phyloP scores from a whole-genome alignment of 2,329 filamentous ascomycete species.

The Hirsutella minnesotensis region DNA sequence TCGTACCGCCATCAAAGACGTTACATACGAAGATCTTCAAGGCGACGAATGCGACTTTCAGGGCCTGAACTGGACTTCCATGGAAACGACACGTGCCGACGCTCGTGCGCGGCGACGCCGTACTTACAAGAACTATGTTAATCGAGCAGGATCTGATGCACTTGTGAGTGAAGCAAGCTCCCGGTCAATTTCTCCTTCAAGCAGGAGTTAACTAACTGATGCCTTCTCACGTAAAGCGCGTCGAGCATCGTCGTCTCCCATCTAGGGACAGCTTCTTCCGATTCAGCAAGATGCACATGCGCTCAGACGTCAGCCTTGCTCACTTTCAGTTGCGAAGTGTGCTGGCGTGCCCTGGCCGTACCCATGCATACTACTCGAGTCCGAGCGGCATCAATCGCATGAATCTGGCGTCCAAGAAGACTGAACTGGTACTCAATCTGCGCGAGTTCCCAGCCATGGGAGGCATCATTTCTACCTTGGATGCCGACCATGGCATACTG shows the following conservation, averaged over 20 bases:
- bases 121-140: conserved; percentile 48
- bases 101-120: conserved; percentile 34
- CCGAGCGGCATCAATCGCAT: conserved; percentile 36
- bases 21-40: conserved; percentile 34
- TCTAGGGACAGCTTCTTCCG: conserved; percentile 40
- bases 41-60: conserved; percentile 47
- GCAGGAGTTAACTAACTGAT: not conserved
- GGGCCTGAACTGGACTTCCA: conserved; percentile 42
- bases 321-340: conserved; percentile 58
- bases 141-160: conserved; percentile 32
- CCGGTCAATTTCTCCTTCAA: not conserved
- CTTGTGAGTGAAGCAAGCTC: conserved; percentile 35
- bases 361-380: conserved; percentile 45
- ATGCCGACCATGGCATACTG: conserved; percentile 40
- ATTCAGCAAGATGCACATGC: conserved; percentile 45
- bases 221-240: not conserved
- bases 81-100: conserved; percentile 36
- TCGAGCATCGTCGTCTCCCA: conserved; percentile 17
- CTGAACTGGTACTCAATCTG: conserved; percentile 33
- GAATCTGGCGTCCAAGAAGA: conserved; percentile 35
- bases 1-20: conserved; percentile 8
- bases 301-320: conserved; percentile 39
- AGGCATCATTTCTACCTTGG: conserved; percentile 36
- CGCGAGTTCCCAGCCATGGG: conserved; percentile 22
- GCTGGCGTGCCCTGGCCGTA: conserved; percentile 42